Base-by-base conservation (phyloP, 352 stramenopile genomes). In the Blastocystis sp. region DNA sequence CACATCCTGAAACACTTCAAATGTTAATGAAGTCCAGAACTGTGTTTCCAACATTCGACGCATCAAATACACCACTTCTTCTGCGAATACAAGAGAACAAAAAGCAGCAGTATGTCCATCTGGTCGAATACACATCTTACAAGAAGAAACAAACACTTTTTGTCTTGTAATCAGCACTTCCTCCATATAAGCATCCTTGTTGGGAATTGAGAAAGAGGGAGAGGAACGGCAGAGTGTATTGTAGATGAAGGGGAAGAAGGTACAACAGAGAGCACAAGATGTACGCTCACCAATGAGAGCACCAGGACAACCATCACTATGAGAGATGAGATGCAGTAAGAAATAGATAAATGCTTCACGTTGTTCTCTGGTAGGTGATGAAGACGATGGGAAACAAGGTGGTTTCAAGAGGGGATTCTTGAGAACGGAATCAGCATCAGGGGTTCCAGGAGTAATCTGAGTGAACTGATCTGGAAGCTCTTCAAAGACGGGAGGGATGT, bases 211-310 rank as follows among this genome's bases (percentile, higher is more conserved):
- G 44, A 48, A 64, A n/a, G 19, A 24, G 19, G 70, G 62, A 24
- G 77, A 56, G 35, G 77, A 68, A 24, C 27, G 77, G 19, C 62
- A 60, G 54, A 88, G 22, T 27, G 42, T 62, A 48, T 77, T 88
- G 48, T 70, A 88, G 42, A 88, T 88, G 27, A 77, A 88, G 3
- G 77, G 77, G 77, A 88, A 88, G 77, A 88, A 88, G 0, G 44
- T 33, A 42, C 77, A 88, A 59, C 77, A 88, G 30, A 88, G 54
- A 42, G 77, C 62, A 37, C 77, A 88, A 22, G 77, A 88, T 9
- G 48, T 73, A 17, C 57, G 62, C 27, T 88, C 58, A 37, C 77
- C 77, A 33, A 77, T 42, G 3, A 88, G 51, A 7, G 77, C 77
- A 22, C 58, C 42, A 19, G 77, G 77, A 70, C 77, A 88, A 0